phyloP scores from a whole-genome alignment of 306 rosid genomes.

The Hylodesmum podocarpum region DNA sequence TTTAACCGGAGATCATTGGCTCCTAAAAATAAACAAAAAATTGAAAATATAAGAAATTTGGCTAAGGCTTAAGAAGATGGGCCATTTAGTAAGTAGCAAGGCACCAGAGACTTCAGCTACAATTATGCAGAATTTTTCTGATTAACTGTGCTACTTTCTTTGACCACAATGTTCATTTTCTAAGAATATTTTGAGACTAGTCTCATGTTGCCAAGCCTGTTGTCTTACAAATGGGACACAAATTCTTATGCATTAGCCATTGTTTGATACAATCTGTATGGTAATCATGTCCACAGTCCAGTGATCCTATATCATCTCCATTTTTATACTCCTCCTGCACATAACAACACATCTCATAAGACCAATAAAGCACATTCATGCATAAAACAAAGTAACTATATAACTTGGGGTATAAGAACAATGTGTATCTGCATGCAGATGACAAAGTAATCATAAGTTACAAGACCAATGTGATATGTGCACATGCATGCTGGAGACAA shows the following conservation, averaged over 20 bases:
- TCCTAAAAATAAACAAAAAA: slow-evolving; percentile 40
- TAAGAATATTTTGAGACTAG: slow-evolving; percentile 18
- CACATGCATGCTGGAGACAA: not conserved
- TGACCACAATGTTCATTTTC: slow-evolving; percentile 23
- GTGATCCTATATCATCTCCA: slow-evolving; percentile 67
- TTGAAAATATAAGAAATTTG: slow-evolving; percentile 30
- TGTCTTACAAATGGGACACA: slow-evolving; percentile 95
- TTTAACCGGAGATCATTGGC: slow-evolving; percentile 47
- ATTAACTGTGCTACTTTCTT: slow-evolving; percentile 32
- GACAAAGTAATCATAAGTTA: not conserved
- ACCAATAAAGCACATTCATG: not conserved
- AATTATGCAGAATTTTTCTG: slow-evolving; percentile 36
- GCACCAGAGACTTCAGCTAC: slow-evolving; percentile 42
- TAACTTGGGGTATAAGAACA: not conserved
- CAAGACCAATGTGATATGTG: not conserved
- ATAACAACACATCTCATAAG: slow-evolving; percentile 17
- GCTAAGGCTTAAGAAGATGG: slow-evolving; percentile 15
- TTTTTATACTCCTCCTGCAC: slow-evolving; percentile 77
- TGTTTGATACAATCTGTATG: slow-evolving; percentile 72
- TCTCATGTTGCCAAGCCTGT: slow-evolving; percentile 70
- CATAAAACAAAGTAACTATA: not conserved
- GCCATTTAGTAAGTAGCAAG: slow-evolving; percentile 27
- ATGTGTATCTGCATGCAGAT: not conserved
- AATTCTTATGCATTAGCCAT: slow-evolving; percentile 88
- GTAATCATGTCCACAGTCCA: slow-evolving; percentile 88